Percentiles rank a stretch among this genome's conserved stretches.
Conservation (phyloP, 2,329 filamentous ascomycete genomes). For the Pseudogymnoascus sp. region DNA sequence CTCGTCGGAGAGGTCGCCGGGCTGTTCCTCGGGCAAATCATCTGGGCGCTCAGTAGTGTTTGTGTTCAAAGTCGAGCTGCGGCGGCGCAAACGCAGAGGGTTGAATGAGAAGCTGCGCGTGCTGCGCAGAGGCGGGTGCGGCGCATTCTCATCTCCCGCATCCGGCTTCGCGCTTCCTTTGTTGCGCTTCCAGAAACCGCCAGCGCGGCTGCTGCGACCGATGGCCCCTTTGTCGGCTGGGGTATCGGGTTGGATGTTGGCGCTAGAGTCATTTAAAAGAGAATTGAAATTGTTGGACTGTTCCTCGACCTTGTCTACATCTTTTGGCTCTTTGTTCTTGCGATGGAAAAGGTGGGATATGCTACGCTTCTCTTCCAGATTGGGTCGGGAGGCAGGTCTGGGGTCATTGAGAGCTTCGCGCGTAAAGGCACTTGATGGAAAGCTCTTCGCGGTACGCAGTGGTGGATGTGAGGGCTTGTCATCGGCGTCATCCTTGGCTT, state of each 20-base stretch:
- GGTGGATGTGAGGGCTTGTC: neutral
- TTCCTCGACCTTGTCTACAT: neutral
- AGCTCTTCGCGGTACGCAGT: neutral
- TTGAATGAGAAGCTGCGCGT: constrained; percentile 8
- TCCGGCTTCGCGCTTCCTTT: neutral
- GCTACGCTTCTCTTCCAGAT: neutral
- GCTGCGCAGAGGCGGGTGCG: neutral
- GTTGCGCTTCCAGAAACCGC: neutral
- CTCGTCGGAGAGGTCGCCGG: neutral
- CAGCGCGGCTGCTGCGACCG: neutral
- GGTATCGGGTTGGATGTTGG: neutral
- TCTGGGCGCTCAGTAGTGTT: no score
- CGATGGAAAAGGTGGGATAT: neutral
- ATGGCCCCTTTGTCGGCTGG: neutral
- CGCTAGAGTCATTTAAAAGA: neutral
- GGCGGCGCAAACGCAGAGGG: constrained; percentile 21
- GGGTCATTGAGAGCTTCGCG: neutral
- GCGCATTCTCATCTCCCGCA: neutral
- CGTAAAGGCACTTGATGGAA: neutral
- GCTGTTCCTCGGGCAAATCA: no score
- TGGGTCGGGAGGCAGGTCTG: neutral
- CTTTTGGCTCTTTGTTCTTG: neutral
- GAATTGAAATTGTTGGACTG: neutral
- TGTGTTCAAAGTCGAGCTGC: constrained; percentile 15
- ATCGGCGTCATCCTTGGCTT: neutral